phyloP scores from a whole-genome alignment of 2,329 filamentous ascomycete genomes.

The Scopulariopsis brevicaulis region DNA sequence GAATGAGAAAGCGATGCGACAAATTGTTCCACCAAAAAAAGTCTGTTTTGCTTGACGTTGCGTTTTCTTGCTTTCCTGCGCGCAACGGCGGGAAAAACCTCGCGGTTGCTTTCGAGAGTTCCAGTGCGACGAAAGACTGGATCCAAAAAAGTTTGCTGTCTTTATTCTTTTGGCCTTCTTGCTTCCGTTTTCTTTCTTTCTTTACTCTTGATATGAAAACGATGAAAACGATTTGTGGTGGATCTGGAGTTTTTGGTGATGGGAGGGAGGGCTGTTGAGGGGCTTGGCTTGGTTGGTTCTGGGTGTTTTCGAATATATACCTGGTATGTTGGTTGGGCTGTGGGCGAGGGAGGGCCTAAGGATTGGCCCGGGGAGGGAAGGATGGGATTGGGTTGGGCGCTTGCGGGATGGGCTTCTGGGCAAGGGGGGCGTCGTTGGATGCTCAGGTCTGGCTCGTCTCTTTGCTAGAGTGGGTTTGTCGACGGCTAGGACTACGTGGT shows the following conservation, averaged over 20 bases:
- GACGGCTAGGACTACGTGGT: no score
- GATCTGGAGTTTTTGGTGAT: not conserved
- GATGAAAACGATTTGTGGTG: not conserved
- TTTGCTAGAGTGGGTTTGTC: no score
- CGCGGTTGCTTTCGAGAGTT: not conserved
- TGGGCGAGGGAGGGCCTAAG: not conserved
- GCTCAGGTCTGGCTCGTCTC: no score
- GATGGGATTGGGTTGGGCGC: not conserved
- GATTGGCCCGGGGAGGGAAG: not conserved
- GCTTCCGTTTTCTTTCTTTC: slow-evolving; percentile 9
- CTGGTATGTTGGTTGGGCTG: not conserved
- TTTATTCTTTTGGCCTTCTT: slow-evolving; percentile 2
- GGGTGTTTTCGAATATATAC: not conserved
- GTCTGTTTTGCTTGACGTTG: not conserved
- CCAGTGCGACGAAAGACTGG: not conserved
- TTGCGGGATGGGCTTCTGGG: not conserved
- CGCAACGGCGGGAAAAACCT: not conserved
- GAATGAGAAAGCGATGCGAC: not conserved
- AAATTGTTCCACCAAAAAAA: not conserved
- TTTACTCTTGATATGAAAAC: slow-evolving; percentile 8
- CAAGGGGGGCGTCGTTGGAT: no score
- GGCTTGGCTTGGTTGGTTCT: not conserved
- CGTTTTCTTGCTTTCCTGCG: not conserved
- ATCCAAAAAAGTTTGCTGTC: not conserved
- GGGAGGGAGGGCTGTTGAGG: not conserved